phyloP scores from a whole-genome alignment of 129 eudicot genomes.

The Glebionis coronaria region DNA sequence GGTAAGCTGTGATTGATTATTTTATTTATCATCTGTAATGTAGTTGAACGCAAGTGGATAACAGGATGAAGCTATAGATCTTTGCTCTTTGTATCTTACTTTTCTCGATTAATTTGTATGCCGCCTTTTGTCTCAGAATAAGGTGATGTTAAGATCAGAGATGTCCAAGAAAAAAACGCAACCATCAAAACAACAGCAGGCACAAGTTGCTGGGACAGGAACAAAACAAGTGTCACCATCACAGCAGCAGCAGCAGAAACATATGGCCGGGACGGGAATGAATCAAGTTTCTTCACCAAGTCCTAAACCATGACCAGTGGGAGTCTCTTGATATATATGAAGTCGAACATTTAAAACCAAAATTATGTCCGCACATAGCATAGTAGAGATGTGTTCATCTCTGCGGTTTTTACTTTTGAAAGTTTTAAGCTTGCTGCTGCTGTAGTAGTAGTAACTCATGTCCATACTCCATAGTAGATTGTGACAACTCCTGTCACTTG shows the following conservation, averaged over 20 bases:
- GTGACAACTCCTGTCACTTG: too few species aligned
- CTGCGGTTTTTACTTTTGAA: too few species aligned
- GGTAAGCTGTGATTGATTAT: constrained; percentile 33
- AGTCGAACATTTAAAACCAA: background rate
- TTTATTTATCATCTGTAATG: background rate
- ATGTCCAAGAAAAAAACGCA: constrained; percentile 34
- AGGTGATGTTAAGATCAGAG: constrained; percentile 68
- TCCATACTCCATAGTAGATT: too few species aligned
- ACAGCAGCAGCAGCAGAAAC: constrained; percentile 13
- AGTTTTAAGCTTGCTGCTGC: too few species aligned
- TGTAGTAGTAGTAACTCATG: too few species aligned
- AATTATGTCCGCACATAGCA: background rate
- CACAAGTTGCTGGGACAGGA: background rate
- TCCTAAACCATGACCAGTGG: constrained; percentile 32
- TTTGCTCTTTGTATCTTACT: background rate
- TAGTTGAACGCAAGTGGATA: background rate
- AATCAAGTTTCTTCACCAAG: constrained; percentile 50
- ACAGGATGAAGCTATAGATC: background rate
- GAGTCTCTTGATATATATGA: too few species aligned
- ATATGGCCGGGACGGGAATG: constrained; percentile 43
- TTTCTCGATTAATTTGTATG: constrained; percentile 2
- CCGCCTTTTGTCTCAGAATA: constrained; percentile 42
- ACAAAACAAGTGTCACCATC: background rate
- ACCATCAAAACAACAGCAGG: background rate
- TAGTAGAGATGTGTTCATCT: too few species aligned